phyloP scores from a whole-genome alignment of 805 yeast genomes.

The Jamesozyma lodderae region DNA sequence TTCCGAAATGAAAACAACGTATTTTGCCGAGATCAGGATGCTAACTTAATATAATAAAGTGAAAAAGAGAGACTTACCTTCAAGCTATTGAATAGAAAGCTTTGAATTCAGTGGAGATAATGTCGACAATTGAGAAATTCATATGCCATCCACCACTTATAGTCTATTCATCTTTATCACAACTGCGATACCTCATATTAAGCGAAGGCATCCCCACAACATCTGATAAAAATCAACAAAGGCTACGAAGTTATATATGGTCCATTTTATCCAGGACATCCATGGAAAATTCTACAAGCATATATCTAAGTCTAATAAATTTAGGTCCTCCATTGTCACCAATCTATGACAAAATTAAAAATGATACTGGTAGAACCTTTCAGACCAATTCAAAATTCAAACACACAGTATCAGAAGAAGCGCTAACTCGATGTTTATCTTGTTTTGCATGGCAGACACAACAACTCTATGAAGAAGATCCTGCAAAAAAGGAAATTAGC shows the following conservation, averaged over 20 bases:
- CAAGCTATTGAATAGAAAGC: too few relatives aligned
- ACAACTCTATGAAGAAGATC: slow-evolving; percentile 7
- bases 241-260: slow-evolving; percentile 63
- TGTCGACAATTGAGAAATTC: slow-evolving; percentile 18
- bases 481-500: slow-evolving; percentile 9
- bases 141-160: slow-evolving; percentile 19
- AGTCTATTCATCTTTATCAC: slow-evolving; percentile 22
- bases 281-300: slow-evolving; percentile 42
- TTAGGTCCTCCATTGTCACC: slow-evolving; percentile 52
- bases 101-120: too few relatives aligned
- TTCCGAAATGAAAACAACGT: too few relatives aligned
- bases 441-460: slow-evolving; percentile 51
- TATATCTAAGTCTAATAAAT: slow-evolving; percentile 45
- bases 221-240: slow-evolving; percentile 9
- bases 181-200: slow-evolving; percentile 19
- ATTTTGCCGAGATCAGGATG: too few relatives aligned
- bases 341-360: slow-evolving; percentile 51
- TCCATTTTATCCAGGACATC: slow-evolving; percentile 60
- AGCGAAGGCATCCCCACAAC: slow-evolving; percentile 15
- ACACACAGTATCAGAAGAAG: slow-evolving; percentile 55
- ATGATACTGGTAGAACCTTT: slow-evolving; percentile 80
- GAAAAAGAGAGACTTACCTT: too few relatives aligned
- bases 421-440: slow-evolving; percentile 59
- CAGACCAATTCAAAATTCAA: slow-evolving; percentile 64
- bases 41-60: too few relatives aligned